phyloP scores from a whole-genome alignment of 1,139 yeast species.

The Suhomyces panamericanus region DNA sequence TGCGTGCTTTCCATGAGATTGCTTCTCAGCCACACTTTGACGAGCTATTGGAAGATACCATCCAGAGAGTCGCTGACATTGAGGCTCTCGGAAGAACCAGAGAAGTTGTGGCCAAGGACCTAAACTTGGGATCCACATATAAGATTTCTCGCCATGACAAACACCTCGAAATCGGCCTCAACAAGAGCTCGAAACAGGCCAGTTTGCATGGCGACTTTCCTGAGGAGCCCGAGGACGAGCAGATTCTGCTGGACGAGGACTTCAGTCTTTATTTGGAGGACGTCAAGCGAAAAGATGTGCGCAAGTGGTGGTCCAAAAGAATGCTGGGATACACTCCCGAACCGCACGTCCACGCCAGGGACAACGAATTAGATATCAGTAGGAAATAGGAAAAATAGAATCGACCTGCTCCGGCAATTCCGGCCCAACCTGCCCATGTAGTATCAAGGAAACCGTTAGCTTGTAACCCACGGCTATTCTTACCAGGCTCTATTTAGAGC shows the following conservation, averaged over 20 bases:
- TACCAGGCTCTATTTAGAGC: conserved; percentile 1
- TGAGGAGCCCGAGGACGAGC: conserved; percentile 16
- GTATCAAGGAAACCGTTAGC: not conserved
- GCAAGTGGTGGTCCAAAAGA: conserved; percentile 49
- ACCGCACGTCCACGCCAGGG: not conserved
- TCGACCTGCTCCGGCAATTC: not conserved
- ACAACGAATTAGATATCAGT: conserved; percentile 6
- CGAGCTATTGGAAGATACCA: conserved; percentile 64
- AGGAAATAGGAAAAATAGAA: conserved; percentile 1
- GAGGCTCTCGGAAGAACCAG: conserved; percentile 81
- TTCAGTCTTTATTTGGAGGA: conserved; percentile 38
- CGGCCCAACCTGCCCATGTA: conserved; percentile 2
- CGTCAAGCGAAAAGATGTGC: conserved; percentile 36
- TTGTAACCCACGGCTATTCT: conserved; percentile 6
- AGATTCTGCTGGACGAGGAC: conserved; percentile 27
- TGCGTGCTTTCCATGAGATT: conserved; percentile 84
- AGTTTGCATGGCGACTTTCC: conserved; percentile 25
- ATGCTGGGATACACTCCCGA: conserved; percentile 26
- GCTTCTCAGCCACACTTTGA: conserved; percentile 72
- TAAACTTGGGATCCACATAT: conserved; percentile 54
- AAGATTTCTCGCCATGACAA: conserved; percentile 20
- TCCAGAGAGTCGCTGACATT: conserved; percentile 71
- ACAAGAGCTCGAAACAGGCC: conserved; percentile 22
- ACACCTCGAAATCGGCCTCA: conserved; percentile 16
- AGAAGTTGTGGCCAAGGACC: conserved; percentile 73